Base-by-base conservation (phyloP, 805 yeast genomes). In the Candida montana region DNA sequence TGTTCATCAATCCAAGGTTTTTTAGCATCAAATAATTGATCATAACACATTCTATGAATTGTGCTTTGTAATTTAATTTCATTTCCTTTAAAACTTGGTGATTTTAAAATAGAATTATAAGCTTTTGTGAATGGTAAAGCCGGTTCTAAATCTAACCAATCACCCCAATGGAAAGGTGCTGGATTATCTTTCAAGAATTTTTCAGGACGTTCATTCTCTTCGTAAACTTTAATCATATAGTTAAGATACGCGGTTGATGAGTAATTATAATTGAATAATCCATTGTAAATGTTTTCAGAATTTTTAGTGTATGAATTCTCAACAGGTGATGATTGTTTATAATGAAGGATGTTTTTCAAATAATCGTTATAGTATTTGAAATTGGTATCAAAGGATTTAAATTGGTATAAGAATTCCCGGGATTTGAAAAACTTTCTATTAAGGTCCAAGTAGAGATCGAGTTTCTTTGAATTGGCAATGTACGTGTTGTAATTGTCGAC, bases 91-190 rank as follows among this genome's bases (percentile, higher is more conserved):
- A 41, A 47, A 2, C 37, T 27, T n/a, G 34, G 27, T 12, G 26
- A 15, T 13, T 40, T 26, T 19, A 44, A 18, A 4, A 58, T 33
- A 1, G 40, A 29, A n/a, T 50, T 46, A 39, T 65, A 67, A 2
- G 66, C 47, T 7, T 50, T 30, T 20, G 51, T 48, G 38, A 56
- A 57, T 15, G 61, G 52, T 20, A 51, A 49, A 4, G 60, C 59
- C 4, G 54, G 53, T 4, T 52, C 42, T 3, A 53, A 35, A 37
- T 59, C 62, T 13, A 50, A 50, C 63, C 64, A 59, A 36, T 57
- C 65, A 35, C 57, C 59, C 69, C 66, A 64, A 50, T 63, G 58
- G 45, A 53, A 51, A 10, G 45, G 42, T 8, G 52, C 31, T 20
- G 41, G 41, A 34, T 55, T 35, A 2, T 34, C 6, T 11, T 20